Percentiles rank a stretch among this genome's conserved stretches.
These are phyloP conservation scores for Ottelia alismoides DNA, from an alignment of 106 monocot genomes.

Conservation along the genomic window DNA sequence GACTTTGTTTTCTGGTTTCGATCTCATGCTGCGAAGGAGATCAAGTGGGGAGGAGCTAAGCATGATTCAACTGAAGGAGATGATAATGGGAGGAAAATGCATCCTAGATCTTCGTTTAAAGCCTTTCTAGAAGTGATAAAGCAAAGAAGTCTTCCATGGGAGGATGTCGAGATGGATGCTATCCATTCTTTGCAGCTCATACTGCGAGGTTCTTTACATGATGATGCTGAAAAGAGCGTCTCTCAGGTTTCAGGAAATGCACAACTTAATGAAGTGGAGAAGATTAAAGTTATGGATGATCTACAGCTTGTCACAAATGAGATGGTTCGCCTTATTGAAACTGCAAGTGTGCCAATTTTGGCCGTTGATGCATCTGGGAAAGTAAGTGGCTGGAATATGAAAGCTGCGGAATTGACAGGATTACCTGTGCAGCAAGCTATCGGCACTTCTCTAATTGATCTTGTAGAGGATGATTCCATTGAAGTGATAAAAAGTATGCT, in stretches of 20 bases:
- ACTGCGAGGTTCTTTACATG: slow-evolving; percentile 43
- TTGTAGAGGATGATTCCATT: slow-evolving; percentile 54
- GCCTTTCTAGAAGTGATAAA: slow-evolving; percentile 81
- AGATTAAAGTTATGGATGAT: slow-evolving; percentile 44
- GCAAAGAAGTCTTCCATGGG: slow-evolving; percentile 78
- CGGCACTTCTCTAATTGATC: slow-evolving; percentile 43
- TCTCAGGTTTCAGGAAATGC: slow-evolving; percentile 31
- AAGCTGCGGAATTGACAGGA: slow-evolving; percentile 76
- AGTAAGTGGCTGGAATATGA: slow-evolving; percentile 84
- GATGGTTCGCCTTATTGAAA: slow-evolving; percentile 94
- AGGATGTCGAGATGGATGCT: slow-evolving; percentile 90
- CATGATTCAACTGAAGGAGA: slow-evolving; percentile 31
- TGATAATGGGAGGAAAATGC: slow-evolving; percentile 46
- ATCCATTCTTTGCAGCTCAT: slow-evolving; percentile 95
- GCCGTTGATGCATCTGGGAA: slow-evolving; percentile 70
- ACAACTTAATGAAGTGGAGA: slow-evolving; percentile 27
- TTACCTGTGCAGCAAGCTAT: slow-evolving; percentile 58
- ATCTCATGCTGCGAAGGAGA: slow-evolving; percentile 62
- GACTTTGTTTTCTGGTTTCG: slow-evolving; percentile 94
- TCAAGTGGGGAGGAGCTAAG: slow-evolving; percentile 92
- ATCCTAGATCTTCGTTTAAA: slow-evolving; percentile 80
- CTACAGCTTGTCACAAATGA: slow-evolving; percentile 65
- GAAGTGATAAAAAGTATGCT: slow-evolving; percentile 47
- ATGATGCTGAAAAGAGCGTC: slow-evolving; percentile 11
- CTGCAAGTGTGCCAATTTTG: slow-evolving; percentile 70